Percentiles rank a stretch among this genome's conserved stretches.
phyloP scores from a whole-genome alignment of 192 early-diverging fungal species.

The Entophlyctis helioformis region DNA sequence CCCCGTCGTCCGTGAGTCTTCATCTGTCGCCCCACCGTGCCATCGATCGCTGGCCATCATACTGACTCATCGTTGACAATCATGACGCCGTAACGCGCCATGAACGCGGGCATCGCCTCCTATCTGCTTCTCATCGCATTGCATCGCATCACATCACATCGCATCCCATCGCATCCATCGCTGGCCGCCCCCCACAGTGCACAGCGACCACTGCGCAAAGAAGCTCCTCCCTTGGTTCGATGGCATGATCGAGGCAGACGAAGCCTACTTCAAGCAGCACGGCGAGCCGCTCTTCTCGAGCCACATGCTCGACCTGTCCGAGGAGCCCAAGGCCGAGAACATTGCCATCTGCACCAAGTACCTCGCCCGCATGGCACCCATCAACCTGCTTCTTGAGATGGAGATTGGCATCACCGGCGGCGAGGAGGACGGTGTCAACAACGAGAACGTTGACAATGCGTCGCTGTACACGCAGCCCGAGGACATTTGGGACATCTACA shows the following conservation, averaged over 20 bases:
- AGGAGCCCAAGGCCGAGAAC: slow-evolving; percentile 90
- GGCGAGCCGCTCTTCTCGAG: slow-evolving; percentile 93
- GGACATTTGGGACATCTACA: slow-evolving; percentile 91
- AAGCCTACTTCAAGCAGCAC: slow-evolving; percentile 86
- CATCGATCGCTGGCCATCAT: too few species aligned
- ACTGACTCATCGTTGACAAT: too few species aligned
- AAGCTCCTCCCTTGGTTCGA: slow-evolving; percentile 97
- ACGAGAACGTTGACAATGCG: slow-evolving; percentile 81
- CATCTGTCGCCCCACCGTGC: too few species aligned
- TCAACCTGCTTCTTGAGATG: slow-evolving; percentile 89
- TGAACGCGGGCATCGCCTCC: too few species aligned
- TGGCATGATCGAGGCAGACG: slow-evolving; percentile 90
- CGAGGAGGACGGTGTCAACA: slow-evolving; percentile 98
- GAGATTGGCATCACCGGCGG: slow-evolving; percentile 98
- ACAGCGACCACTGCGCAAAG: slow-evolving; percentile 96
- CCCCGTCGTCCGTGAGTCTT: too few species aligned
- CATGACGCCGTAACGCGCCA: too few species aligned
- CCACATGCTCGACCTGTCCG: slow-evolving; percentile 96
- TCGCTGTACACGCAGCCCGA: slow-evolving; percentile 90
- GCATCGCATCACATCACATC: too few species aligned
- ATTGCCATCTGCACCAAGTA: slow-evolving; percentile 82
- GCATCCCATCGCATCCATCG: too few species aligned
- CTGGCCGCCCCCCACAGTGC: slow-evolving; percentile 49
- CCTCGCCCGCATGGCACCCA: slow-evolving; percentile 79
- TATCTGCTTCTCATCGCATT: too few species aligned